These are phyloP conservation scores for Cornus kousa DNA, from an alignment of 148 eudicot genomes.

Conservation along the genomic window DNA sequence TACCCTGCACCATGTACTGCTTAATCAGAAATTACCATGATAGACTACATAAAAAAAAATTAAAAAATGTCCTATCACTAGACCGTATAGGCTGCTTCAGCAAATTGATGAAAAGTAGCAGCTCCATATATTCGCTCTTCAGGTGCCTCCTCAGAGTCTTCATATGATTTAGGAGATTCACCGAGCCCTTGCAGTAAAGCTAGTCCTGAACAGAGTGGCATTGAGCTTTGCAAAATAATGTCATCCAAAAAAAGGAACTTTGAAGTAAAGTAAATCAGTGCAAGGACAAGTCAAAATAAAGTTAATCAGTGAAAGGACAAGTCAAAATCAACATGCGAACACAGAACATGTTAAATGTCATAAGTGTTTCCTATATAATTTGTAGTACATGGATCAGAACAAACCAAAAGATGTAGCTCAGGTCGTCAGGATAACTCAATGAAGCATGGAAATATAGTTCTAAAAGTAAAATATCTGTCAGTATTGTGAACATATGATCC, in stretches of 20 bases:
- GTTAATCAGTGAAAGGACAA: not conserved
- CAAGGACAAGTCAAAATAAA: not conserved
- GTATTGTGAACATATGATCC: not conserved
- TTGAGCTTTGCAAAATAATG: not conserved
- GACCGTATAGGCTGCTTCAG: conserved; percentile 86
- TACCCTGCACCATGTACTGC: conserved; percentile 47
- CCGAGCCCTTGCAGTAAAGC: conserved; percentile 53
- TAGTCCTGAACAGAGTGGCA: conserved; percentile 37
- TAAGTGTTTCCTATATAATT: not conserved
- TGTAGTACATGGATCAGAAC: not conserved
- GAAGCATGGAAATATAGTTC: too few species aligned
- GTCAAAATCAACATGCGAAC: not conserved
- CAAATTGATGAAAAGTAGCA: conserved; percentile 54
- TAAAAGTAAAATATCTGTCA: too few species aligned
- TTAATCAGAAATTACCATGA: not conserved
- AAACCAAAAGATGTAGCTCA: not conserved
- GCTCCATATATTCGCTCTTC: conserved; percentile 56
- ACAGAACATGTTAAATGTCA: not conserved
- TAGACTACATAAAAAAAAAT: conserved; percentile 1
- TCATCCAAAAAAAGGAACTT: not conserved
- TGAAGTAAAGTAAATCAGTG: not conserved
- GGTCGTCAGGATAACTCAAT: too few species aligned
- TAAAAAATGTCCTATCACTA: conserved; percentile 10
- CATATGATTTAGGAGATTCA: conserved; percentile 36
- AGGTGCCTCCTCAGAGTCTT: conserved; percentile 50